Conservation (phyloP, 2,329 filamentous ascomycete genomes). For the Orbilia ellipsospora region DNA sequence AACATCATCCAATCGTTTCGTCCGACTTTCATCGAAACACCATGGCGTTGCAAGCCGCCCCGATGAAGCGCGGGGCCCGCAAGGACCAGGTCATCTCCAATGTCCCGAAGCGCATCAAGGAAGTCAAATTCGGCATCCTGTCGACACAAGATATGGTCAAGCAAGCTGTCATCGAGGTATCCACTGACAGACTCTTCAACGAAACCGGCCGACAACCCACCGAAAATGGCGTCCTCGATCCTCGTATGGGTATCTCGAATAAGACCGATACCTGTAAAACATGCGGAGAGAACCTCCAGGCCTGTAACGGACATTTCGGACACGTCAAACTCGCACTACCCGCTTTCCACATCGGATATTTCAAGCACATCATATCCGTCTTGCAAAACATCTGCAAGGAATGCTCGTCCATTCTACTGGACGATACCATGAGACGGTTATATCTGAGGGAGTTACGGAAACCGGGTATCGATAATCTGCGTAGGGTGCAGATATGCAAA, state of each 20-base stretch:
- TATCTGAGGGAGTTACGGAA: conserved; percentile 84
- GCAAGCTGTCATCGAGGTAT: conserved; percentile 92
- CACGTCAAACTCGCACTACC: conserved; percentile 90
- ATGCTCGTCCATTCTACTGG: conserved; percentile 84
- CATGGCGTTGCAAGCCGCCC: conserved; percentile 52
- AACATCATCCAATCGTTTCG: conserved; percentile 1
- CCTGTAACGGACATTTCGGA: conserved; percentile 95
- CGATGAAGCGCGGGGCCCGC: conserved; percentile 61
- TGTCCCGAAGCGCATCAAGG: conserved; percentile 89
- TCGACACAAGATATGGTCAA: conserved; percentile 95
- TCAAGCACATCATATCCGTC: conserved; percentile 91
- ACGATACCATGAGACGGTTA: conserved; percentile 79
- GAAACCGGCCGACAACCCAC: conserved; percentile 74
- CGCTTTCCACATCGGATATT: conserved; percentile 94
- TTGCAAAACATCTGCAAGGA: conserved; percentile 97
- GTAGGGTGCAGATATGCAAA: conserved; percentile 84
- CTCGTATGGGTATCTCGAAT: conserved; percentile 86
- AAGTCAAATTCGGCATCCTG: conserved; percentile 94
- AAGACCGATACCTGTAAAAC: conserved; percentile 84
- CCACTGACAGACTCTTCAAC: conserved; percentile 93
- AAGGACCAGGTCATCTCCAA: conserved; percentile 93
- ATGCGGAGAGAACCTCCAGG: conserved; percentile 81
- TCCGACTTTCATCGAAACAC: neutral
- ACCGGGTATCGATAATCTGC: conserved; percentile 85
- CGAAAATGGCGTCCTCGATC: conserved; percentile 87